Base-by-base conservation (phyloP, 1,284 basidiomycete genomes). In the Ganoderma boninense region DNA sequence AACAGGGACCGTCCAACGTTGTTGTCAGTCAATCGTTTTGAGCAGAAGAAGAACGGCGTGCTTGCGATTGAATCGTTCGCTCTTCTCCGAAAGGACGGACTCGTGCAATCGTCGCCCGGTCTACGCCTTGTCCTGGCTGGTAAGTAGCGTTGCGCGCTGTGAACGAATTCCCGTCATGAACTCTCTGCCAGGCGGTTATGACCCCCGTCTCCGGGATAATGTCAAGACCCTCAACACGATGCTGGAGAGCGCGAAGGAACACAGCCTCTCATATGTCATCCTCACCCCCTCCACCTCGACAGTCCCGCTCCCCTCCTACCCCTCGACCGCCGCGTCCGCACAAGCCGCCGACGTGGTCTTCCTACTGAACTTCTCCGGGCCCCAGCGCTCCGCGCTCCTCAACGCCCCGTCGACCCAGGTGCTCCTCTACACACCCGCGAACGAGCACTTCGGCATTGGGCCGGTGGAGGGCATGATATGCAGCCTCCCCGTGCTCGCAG, bases 371-470 rank as follows among this genome's bases (percentile, higher is more conserved):
- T 96, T 97, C 80, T 91, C 92, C 0, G 92, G 91, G 0, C 77
- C 85, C 0, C 96, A 97, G 78, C 92, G 95, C 42, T 90, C 93
- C 0, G 90, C 91, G 8, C 87, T 97, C 2, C 89, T 98, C 26
- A 87, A 85, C 18, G 85, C 89, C 1, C 79, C 89, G 0, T 87
- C 87, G 1, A 95, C 94, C 0, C 82, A 89, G 13, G 92, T 89
- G 0, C 85, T 99, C 0, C 86, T 99, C 4, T 99, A 99, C 81
- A 99, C 98, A 0, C 97, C 98, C 0, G 86, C 89, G 1, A 97
- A 98, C 80, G 97, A 99, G 79, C 97, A 99, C 81, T 98, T 99
- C 79, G 97, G 97, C 1, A 99, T 99, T 75, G 97, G 95, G 0
- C 97, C 97, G 0, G 89, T 99, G 6, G 98, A 99, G 80, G 97